phyloP scores from a whole-genome alignment of 306 rosid genomes.

The Sicyos edulis region DNA sequence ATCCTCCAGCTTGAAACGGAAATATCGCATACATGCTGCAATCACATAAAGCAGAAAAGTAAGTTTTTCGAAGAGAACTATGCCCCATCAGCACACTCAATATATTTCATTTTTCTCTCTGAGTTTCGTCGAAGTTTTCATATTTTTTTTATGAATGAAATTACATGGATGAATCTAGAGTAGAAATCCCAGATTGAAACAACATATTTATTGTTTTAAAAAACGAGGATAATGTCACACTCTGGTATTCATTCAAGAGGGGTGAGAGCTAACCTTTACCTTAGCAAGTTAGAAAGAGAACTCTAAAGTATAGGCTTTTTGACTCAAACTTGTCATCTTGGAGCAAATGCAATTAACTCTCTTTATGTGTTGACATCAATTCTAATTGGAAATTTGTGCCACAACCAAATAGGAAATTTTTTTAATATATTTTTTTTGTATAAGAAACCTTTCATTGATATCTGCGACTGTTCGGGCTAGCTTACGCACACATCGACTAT shows the following conservation, averaged over 20 bases:
- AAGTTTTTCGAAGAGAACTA: not conserved
- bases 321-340: not conserved
- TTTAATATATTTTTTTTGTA: no score
- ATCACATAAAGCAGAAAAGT: not conserved
- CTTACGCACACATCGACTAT: no score
- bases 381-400: no score
- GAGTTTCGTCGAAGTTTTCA: not conserved
- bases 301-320: not conserved
- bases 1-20: not conserved
- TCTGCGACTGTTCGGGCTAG: not conserved
- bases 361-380: not conserved
- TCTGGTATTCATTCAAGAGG: not conserved
- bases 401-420: no score
- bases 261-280: not conserved
- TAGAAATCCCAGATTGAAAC: no score
- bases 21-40: not conserved
- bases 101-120: not conserved
- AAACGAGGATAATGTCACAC: not conserved
- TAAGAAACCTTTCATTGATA: no score
- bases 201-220: not conserved
- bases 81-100: not conserved
- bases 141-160: not conserved
- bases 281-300: not conserved
- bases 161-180: no score
- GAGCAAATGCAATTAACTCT: not conserved